Conservation (phyloP, 345 rosid genomes). For the Rhodamnia argentea region DNA sequence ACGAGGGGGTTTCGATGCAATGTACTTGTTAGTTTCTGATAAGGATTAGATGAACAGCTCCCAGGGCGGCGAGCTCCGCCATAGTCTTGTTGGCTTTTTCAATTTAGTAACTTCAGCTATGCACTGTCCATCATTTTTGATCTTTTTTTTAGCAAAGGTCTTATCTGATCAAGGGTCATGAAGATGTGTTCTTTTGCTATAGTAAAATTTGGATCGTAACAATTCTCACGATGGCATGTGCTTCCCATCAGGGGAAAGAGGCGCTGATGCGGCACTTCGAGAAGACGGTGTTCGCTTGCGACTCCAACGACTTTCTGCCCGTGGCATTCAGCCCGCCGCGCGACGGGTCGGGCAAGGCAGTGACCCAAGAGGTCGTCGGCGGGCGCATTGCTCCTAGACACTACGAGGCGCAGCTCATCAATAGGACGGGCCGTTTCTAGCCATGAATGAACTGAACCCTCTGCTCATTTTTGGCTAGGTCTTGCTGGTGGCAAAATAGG, state of each 20-base stretch:
- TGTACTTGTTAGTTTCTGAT: neutral
- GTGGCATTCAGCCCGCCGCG: slow-evolving; percentile 35
- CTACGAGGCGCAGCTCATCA: neutral
- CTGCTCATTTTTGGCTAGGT: neutral
- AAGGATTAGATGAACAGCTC: neutral
- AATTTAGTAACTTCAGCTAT: neutral
- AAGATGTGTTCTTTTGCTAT: neutral
- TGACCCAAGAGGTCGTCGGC: slow-evolving; percentile 16
- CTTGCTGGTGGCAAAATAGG: neutral
- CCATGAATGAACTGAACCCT: too few species aligned
- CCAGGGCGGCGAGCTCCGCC: neutral
- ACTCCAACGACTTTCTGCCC: slow-evolving; percentile 31
- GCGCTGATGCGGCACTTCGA: slow-evolving; percentile 31
- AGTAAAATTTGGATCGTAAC: neutral
- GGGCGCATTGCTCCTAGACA: neutral
- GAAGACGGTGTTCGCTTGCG: slow-evolving; percentile 25
- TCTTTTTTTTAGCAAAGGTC: neutral
- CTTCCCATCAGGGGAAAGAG: slow-evolving; percentile 34
- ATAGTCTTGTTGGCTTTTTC: neutral
- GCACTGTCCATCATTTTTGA: neutral
- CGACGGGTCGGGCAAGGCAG: slow-evolving; percentile 21
- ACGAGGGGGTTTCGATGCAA: neutral
- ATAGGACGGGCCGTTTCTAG: neutral
- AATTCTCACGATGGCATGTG: neutral
- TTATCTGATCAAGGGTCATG: too few species aligned